phyloP scores from a whole-genome alignment of 106 monocot genomes.

The Cymbidium sinense region DNA sequence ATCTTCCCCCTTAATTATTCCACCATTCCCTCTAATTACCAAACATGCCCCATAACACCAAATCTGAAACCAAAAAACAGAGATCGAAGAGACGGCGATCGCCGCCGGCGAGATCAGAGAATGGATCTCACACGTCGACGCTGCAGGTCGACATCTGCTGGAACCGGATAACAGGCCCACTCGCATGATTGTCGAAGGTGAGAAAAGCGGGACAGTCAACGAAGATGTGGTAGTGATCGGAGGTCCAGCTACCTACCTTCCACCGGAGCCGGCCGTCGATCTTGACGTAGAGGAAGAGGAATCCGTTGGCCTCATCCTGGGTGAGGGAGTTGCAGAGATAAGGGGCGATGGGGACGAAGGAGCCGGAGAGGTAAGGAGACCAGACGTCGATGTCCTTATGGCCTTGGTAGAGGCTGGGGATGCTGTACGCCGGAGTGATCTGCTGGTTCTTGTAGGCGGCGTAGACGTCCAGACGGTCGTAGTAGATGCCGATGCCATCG shows the following conservation, averaged over 20 bases:
- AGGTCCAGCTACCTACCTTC: slow-evolving; percentile 61
- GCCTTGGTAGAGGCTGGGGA: slow-evolving; percentile 30
- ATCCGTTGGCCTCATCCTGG: slow-evolving; percentile 31
- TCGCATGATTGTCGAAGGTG: not conserved
- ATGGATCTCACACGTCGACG: slow-evolving; percentile 25
- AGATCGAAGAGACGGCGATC: not conserved
- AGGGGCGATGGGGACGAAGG: slow-evolving; percentile 27
- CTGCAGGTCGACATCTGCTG: slow-evolving; percentile 14
- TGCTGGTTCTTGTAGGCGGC: slow-evolving; percentile 65
- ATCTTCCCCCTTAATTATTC: not conserved
- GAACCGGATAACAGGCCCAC: slow-evolving; percentile 11
- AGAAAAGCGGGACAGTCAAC: slow-evolving; percentile 43
- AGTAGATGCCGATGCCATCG: slow-evolving; percentile 26
- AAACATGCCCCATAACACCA: not conserved
- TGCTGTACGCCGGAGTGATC: slow-evolving; percentile 18
- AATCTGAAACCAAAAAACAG: not conserved
- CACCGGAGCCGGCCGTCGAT: slow-evolving; percentile 42
- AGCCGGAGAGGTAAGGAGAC: slow-evolving; percentile 43
- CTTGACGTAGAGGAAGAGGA: slow-evolving; percentile 37
- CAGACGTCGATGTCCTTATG: slow-evolving; percentile 40
- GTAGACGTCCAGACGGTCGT: slow-evolving; percentile 26
- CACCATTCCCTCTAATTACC: not conserved
- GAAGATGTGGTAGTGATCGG: slow-evolving; percentile 35
- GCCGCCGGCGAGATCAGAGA: not conserved
- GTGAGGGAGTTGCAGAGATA: slow-evolving; percentile 20